Evolutionary conservation across 495 filamentous ascomycete genomes (phyloP).

Genomic region (Talaromyces trachyspermus): DNA sequence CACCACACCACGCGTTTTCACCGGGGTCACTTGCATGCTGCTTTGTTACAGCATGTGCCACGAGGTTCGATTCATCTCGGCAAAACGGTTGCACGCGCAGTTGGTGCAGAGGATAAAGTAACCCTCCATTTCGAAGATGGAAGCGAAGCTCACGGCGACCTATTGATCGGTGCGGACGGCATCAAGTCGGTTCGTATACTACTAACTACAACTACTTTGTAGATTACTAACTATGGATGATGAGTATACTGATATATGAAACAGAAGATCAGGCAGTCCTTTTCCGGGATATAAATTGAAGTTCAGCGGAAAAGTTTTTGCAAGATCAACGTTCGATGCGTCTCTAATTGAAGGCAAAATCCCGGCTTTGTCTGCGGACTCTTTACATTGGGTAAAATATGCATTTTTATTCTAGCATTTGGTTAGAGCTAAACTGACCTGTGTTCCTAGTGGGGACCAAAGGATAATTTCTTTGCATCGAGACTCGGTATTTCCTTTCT

Average conservation of each 20-base stretch:
- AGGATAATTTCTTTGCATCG: conserved; percentile 41
- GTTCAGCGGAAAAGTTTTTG: conserved; percentile 38
- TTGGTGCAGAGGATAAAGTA: conserved; percentile 14
- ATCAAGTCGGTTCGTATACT: conserved; percentile 23
- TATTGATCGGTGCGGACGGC: conserved; percentile 31
- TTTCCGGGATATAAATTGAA: conserved; percentile 32
- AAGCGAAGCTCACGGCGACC: conserved; percentile 18
- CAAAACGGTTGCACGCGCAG: conserved; percentile 15
- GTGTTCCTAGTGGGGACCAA: conserved; percentile 31
- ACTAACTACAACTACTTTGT: background rate
- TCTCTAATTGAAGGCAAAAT: conserved; percentile 30
- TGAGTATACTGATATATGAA: background rate
- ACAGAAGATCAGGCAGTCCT: conserved; percentile 25
- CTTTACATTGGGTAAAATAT: conserved; percentile 35
- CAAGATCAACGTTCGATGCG: conserved; percentile 39
- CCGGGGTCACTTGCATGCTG: conserved; percentile 38
- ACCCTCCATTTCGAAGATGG: conserved; percentile 25
- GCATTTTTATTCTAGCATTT: background rate
- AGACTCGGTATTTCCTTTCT: conserved; percentile 26
- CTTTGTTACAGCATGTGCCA: conserved; percentile 34
- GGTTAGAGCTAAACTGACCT: background rate
- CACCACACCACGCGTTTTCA: conserved; percentile 41
- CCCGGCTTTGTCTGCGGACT: conserved; percentile 34
- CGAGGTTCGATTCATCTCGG: conserved; percentile 19
- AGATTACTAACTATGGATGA: too few species aligned